Percentiles rank a stretch among this genome's conserved stretches.
Evolutionary conservation across 352 stramenopile genomes (phyloP).

Genomic region (Phytophthora hibernalis): DNA sequence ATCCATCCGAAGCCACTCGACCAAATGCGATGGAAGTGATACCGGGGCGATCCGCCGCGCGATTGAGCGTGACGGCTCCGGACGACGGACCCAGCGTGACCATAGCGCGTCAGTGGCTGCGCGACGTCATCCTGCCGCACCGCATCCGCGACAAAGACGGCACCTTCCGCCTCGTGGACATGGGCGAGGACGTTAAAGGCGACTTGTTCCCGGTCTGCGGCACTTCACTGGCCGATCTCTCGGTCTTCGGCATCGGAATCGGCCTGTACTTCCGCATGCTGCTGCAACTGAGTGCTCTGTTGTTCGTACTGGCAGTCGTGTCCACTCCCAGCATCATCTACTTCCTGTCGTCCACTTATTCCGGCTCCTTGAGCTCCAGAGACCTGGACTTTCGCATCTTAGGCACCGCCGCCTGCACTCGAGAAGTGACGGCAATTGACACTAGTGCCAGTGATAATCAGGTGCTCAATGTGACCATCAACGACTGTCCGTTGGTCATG

Average conservation of each 20-base stretch:
- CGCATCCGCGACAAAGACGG: constrained; percentile 52
- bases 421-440: constrained; percentile 28
- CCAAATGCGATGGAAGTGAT: constrained; percentile 22
- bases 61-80: constrained; percentile 29
- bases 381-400: constrained; percentile 59
- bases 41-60: constrained; percentile 21
- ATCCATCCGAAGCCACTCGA: not conserved
- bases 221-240: constrained; percentile 67
- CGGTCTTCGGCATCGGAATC: constrained; percentile 78
- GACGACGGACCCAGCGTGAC: constrained; percentile 40
- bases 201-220: constrained; percentile 70
- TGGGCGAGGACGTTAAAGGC: constrained; percentile 61
- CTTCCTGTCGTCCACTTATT: constrained; percentile 72
- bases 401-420: constrained; percentile 68
- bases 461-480: constrained; percentile 27
- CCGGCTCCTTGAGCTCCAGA: constrained; percentile 42
- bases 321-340: constrained; percentile 70
- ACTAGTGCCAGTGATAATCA: constrained; percentile 15
- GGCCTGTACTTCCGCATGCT: constrained; percentile 84
- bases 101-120: constrained; percentile 58
- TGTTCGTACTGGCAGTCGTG: constrained; percentile 64
- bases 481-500: constrained; percentile 64
- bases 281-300: constrained; percentile 56
- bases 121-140: constrained; percentile 64
- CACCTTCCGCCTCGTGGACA: constrained; percentile 65